Conservation (phyloP, 257 asterid genomes). For the Galeopsis tetrahit region DNA sequence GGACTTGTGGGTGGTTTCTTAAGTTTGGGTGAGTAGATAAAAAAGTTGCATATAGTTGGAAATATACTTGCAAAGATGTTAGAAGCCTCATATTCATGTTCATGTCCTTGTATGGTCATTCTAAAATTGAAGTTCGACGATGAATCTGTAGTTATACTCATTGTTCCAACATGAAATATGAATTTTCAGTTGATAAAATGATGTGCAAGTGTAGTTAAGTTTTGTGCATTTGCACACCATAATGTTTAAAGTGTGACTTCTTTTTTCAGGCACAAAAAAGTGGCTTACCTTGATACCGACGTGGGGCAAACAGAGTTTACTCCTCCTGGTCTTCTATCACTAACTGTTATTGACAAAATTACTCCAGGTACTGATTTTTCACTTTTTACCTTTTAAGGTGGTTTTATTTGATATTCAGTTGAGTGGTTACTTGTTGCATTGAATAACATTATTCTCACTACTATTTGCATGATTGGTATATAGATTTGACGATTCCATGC, state of each 20-base stretch:
- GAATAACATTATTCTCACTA: constrained; percentile 20
- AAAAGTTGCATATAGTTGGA: constrained; percentile 8
- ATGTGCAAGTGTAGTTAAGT: constrained; percentile 5
- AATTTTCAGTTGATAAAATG: background rate
- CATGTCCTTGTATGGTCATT: constrained; percentile 18
- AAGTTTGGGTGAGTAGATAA: background rate
- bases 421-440: constrained; percentile 21
- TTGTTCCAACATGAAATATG: background rate
- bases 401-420: constrained; percentile 7
- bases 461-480: constrained; percentile 27
- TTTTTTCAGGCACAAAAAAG: constrained; percentile 71
- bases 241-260: background rate
- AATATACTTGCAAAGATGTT: background rate
- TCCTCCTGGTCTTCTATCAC: constrained; percentile 86
- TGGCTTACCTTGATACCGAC: constrained; percentile 96
- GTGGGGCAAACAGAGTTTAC: constrained; percentile 98
- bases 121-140: background rate
- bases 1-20: constrained; percentile 4
- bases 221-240: background rate
- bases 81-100: background rate
- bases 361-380: constrained; percentile 55
- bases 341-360: constrained; percentile 70
- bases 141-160: constrained; percentile 3
- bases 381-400: constrained; percentile 2
- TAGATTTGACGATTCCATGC: constrained; percentile 83